Evolutionary conservation across 192 early-diverging fungal genomes (phyloP), one percentile per base, ranked within the genome.

Genomic region (Chytriomyces hyalinus): DNA sequence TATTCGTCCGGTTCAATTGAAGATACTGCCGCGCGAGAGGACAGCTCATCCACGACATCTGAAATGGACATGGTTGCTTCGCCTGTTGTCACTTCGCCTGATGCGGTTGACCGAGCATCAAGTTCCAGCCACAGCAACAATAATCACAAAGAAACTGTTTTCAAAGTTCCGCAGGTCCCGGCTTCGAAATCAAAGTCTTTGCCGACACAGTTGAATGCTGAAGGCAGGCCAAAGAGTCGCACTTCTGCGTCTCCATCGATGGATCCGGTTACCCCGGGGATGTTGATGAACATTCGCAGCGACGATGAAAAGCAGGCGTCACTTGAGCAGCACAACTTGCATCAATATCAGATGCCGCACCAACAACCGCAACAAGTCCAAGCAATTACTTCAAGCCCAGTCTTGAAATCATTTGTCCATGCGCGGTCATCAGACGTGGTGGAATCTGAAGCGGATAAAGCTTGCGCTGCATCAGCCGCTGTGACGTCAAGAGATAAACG

Each of bases 81-180:
- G 36, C 36, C 36, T 36, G 36, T 36, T 36, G 36, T 36, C 36
- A 36, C 36, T 36, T 36, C 36, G 36, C 36, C 36, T 36, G 36
- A 1, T 36, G 36, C 4, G 4, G 36, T 36, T 36, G 36, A 36
- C 36, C 36, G 36, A 36, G 36, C 36, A 36, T 36, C 36, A 36
- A 36, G 36, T 36, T 36, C 36, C 36, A 36, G 36, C 36, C 36
- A 36, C 36, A 36, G 36, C 36, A 36, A 36, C 36, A 36, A 36
- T 0, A 36, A 36, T 36, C 36, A 1, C 36, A 36, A 36, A 43
- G 77, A 71, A 24, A 4, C 67, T 20, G 47, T 64, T 8, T 77
- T 77, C 63, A 67, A 68, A 45, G 76, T 67, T 20, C 76, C 76
- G 6, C 8, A 28, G 6, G n/a, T 69, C 9, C 76, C 76, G 5